Base-by-base conservation (phyloP, 495 filamentous ascomycete genomes). In the Penicillium cinerascens region DNA sequence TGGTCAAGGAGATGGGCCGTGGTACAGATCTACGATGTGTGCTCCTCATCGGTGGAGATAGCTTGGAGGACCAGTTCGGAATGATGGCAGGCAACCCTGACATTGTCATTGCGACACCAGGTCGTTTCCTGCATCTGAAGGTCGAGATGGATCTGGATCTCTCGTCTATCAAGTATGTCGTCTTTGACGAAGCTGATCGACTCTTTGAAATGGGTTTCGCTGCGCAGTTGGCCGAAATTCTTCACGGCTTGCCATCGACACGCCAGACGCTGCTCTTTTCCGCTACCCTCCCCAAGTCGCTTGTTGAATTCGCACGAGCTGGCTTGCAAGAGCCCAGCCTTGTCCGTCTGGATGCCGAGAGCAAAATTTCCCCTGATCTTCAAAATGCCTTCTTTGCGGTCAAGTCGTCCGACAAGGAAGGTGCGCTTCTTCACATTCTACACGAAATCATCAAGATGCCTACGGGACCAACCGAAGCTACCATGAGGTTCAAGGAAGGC, bases 201-300 rank as follows among this genome's bases (percentile, higher is more conserved):
- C 76, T 98, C 2, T 98, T 97, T 70, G 93, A 98, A 70, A 95
- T 97, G 90, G 93, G 93, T 53, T 98, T 98, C 67, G 89, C 89
- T 16, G 83, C 87, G 6, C 95, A 98, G 64, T 77, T 98, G 42
- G 87, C 86, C 2, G 95, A 98, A 69, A 97, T 98, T 78, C 70
- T 97, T 40, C 84, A 96, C 66, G 86, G 90, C 2, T 76, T 98
- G 33, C 93, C 93, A 6, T 67, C 83, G 6, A 84, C 84, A 35
- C 80, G 95, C 21, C 93, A 98, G 61, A 98, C 92, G 1, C 78
- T 97, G 16, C 77, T 98, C 15, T 97, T 96, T 66, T 97, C 95
- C 2, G 93, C 93, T 1, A 98, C 93, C 0, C 76, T 98, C 25
- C 93, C 93, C 10, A 90, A 90, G 49, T 92, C 89, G 1, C 78